Percentiles rank a stretch among this genome's conserved stretches.
Evolutionary conservation across 2,329 filamentous ascomycete genomes (phyloP).

Genomic region (Achaetomium macrosporum): DNA sequence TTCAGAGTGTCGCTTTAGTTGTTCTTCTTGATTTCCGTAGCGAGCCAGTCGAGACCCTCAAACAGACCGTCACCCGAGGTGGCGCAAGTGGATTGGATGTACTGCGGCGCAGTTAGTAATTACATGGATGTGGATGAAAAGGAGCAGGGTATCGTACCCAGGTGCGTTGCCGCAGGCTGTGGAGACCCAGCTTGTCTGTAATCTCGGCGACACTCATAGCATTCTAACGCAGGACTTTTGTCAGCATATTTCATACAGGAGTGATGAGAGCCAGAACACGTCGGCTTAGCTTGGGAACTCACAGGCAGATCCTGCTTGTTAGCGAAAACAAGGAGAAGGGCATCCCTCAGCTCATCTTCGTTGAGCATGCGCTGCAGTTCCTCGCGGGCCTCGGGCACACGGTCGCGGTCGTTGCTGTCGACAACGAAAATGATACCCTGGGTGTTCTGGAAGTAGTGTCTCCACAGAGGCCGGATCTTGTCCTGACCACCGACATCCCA

Average conservation of each 20-base stretch:
- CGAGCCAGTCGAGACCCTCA: conserved; percentile 94
- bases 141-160: conserved; percentile 66
- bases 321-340: conserved; percentile 93
- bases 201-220: conserved; percentile 99
- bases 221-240: conserved; percentile 54
- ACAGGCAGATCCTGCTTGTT: conserved; percentile 99
- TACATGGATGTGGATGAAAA: background rate
- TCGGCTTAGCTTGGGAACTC: conserved; percentile 35
- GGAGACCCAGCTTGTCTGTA: conserved; percentile 98
- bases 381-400: conserved; percentile 93
- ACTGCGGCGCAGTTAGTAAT: conserved; percentile 47
- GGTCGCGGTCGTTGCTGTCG: conserved; percentile 97
- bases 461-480: conserved; percentile 99
- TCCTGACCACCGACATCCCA: conserved; percentile 99
- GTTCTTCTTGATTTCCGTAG: conserved; percentile 72
- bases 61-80: conserved; percentile 99
- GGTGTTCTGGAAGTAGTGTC: conserved; percentile 99
- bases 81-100: conserved; percentile 99
- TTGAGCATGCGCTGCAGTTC: conserved; percentile 98
- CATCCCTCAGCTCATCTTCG: conserved; percentile 97
- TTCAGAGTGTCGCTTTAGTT: conserved; percentile 43
- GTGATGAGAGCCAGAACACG: background rate
- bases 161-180: conserved; percentile 95
- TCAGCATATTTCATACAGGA: conserved; percentile 25
- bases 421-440: conserved; percentile 99